Conservation (phyloP, 1,284 basidiomycete genomes). For the Tranzscheliella williamsii region DNA sequence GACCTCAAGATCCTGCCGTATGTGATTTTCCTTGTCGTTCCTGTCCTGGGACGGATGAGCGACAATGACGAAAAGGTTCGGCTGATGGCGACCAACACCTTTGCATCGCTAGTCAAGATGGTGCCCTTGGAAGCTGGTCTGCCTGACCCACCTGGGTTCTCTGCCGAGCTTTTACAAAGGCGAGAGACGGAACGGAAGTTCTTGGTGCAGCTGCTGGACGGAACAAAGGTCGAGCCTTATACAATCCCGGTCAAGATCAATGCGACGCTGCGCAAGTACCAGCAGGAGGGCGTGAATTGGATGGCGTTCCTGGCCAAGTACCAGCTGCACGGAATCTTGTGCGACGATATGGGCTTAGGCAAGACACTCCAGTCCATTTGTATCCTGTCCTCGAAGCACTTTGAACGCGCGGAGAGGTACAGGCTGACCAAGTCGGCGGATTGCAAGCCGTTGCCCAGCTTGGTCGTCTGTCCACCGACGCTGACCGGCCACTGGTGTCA, state of each 20-base stretch:
- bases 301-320: conserved; percentile 83
- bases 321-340: conserved; percentile 95
- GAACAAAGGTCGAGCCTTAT: conserved; percentile 84
- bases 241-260: conserved; percentile 84
- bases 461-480: conserved; percentile 96
- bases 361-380: conserved; percentile 98
- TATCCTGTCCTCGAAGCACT: conserved; percentile 90
- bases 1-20: conserved; percentile 95
- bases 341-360: conserved; percentile 99
- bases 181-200: conserved; percentile 84
- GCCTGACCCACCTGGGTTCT: conserved; percentile 90
- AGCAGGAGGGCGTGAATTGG: conserved; percentile 98
- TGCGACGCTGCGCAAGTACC: conserved; percentile 92
- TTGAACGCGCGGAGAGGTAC: conserved; percentile 77
- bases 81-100: conserved; percentile 90
- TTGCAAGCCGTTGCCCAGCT: conserved; percentile 82
- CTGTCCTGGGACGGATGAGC: conserved; percentile 95
- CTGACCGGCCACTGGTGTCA: conserved; percentile 97
- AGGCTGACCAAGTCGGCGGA: conserved; percentile 75
- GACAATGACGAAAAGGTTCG: conserved; percentile 89
- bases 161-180: conserved; percentile 78
- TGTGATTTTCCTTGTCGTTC: conserved; percentile 94
- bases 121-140: conserved; percentile 95
- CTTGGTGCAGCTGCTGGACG: conserved; percentile 82
- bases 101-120: conserved; percentile 98